Conservation (phyloP, 495 filamentous ascomycete species). For the Penicillium herquei region DNA sequence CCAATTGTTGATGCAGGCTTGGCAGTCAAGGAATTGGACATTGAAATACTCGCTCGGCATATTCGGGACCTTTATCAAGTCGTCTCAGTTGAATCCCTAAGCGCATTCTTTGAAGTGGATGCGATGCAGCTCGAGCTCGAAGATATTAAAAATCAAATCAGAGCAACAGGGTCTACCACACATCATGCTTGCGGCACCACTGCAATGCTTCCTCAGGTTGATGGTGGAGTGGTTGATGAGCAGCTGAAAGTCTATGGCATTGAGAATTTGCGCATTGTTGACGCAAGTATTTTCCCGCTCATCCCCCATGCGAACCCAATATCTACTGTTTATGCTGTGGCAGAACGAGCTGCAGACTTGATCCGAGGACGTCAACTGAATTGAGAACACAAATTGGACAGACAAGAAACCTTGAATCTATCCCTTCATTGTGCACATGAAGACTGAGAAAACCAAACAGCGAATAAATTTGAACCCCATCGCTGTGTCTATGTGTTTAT, state of each 20-base stretch:
- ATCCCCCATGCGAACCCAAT: constrained; percentile 50
- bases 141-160: constrained; percentile 5
- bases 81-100: not conserved
- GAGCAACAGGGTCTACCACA: constrained; percentile 2
- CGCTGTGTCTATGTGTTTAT: too few species aligned
- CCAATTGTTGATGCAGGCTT: constrained; percentile 33
- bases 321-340: constrained; percentile 53
- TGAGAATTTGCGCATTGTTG: constrained; percentile 50
- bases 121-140: constrained; percentile 1
- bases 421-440: too few species aligned
- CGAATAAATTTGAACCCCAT: too few species aligned
- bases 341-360: constrained; percentile 51
- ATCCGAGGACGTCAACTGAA: constrained; percentile 18
- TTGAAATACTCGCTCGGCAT: constrained; percentile 28
- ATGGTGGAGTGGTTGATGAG: constrained; percentile 52
- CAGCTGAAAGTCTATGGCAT: constrained; percentile 48
- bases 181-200: constrained; percentile 21
- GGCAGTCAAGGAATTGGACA: constrained; percentile 29
- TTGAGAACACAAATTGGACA: too few species aligned
- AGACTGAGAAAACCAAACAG: too few species aligned
- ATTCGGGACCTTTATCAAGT: constrained; percentile 12
- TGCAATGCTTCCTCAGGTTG: constrained; percentile 38
- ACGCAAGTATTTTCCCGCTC: constrained; percentile 51
- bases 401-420: too few species aligned
- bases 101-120: constrained; percentile 5